These are phyloP conservation scores for Chrysoporthe deuterocubensis DNA, from an alignment of 2,329 filamentous ascomycete species.

Conservation along the genomic window DNA sequence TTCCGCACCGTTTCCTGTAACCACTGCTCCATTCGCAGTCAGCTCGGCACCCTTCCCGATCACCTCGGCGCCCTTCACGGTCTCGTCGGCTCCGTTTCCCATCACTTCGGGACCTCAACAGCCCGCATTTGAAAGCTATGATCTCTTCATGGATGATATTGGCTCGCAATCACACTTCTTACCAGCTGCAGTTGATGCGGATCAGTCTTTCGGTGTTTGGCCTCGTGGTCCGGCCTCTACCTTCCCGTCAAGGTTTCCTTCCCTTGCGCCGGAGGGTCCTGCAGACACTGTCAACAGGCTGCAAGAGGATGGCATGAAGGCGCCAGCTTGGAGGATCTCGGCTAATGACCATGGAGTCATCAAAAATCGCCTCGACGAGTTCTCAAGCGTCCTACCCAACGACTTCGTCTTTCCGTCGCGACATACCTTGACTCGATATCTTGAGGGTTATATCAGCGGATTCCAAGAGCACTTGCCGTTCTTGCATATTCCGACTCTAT, in stretches of 20 bases:
- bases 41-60: conserved; percentile 24
- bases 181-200: conserved; percentile 43
- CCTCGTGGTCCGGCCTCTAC: conserved; percentile 50
- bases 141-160: conserved; percentile 63
- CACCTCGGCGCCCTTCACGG: conserved; percentile 46
- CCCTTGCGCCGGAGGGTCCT: conserved; percentile 55
- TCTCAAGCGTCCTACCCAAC: conserved; percentile 61
- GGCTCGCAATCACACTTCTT: conserved; percentile 58
- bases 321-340: conserved; percentile 52
- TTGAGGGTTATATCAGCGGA: conserved; percentile 71
- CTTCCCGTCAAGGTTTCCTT: conserved; percentile 59
- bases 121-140: conserved; percentile 58
- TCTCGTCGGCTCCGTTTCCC: conserved; percentile 40
- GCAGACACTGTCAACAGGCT: conserved; percentile 41
- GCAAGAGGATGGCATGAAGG: conserved; percentile 48
- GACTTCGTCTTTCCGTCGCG: conserved; percentile 72
- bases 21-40: conserved; percentile 38
- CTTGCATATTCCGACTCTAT: conserved; percentile 69
- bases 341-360: conserved; percentile 59
- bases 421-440: conserved; percentile 68
- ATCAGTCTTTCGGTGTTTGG: conserved; percentile 58
- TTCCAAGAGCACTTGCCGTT: conserved; percentile 66
- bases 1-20: conserved; percentile 45
- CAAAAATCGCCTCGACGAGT: conserved; percentile 63
- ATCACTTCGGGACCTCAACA: conserved; percentile 31